Percentiles rank a stretch among this genome's conserved stretches.
Conservation (phyloP, 202 grass and related monocot species). For the Schoenoplectus triqueter region DNA sequence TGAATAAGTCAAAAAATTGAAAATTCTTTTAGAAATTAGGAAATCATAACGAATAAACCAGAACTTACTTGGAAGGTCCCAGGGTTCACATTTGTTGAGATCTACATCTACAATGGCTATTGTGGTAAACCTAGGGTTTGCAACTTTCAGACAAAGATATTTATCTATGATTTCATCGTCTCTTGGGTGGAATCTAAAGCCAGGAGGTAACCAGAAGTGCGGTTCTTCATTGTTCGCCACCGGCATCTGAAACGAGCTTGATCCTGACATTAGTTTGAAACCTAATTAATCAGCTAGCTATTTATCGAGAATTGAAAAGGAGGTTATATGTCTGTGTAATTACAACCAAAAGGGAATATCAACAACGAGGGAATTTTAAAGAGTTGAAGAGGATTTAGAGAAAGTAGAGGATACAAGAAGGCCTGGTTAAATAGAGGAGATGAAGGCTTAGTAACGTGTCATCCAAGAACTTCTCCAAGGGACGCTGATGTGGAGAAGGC, state of each 20-base stretch:
- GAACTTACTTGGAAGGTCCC: conserved; percentile 76
- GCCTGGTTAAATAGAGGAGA: neutral
- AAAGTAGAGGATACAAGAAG: conserved; percentile 26
- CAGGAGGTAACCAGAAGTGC: conserved; percentile 57
- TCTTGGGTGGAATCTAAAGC: conserved; percentile 72
- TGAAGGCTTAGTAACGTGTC: conserved; percentile 5
- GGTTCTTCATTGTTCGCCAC: conserved; percentile 41
- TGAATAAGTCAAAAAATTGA: conserved; percentile 20
- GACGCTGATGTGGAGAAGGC: neutral
- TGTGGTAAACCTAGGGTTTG: conserved; percentile 55
- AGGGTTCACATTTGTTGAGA: conserved; percentile 78
- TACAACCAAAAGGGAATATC: neutral
- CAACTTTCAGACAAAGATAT: conserved; percentile 58
- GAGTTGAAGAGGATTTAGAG: conserved; percentile 28
- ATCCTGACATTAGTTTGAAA: conserved; percentile 10
- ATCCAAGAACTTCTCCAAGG: conserved; percentile 28
- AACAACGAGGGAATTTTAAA: neutral
- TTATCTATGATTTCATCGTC: conserved; percentile 63
- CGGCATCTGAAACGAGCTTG: conserved; percentile 35
- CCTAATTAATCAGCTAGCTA: neutral
- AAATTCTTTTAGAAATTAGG: neutral
- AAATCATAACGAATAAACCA: neutral
- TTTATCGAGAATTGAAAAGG: neutral
- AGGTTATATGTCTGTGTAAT: neutral
- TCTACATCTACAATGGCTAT: conserved; percentile 65